Evolutionary conservation across 2,329 filamentous ascomycete genomes (phyloP).

Genomic region (Ceratocystis lukuohia): DNA sequence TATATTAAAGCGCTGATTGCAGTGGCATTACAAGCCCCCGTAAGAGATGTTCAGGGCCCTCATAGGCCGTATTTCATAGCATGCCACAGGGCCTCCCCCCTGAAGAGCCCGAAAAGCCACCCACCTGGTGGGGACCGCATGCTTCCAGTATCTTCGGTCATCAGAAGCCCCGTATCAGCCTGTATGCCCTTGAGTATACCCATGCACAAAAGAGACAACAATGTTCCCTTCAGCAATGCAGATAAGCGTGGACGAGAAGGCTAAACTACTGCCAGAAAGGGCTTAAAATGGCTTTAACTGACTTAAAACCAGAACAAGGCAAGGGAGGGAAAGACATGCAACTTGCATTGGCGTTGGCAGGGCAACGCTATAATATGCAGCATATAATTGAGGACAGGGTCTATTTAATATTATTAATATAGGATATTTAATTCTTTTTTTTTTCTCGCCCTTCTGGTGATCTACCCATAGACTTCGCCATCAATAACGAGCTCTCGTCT

Average conservation of each 20-base stretch:
- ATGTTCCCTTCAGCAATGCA: neutral
- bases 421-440: neutral
- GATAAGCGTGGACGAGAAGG: neutral
- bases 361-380: neutral
- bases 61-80: neutral
- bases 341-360: neutral
- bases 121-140: neutral
- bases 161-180: too few relatives aligned
- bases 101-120: neutral
- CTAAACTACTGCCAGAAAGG: neutral
- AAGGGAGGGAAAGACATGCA: neutral
- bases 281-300: neutral
- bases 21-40: neutral
- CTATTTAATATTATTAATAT: neutral
- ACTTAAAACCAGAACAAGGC: neutral
- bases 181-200: too few relatives aligned
- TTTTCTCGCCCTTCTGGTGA: neutral
- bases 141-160: neutral
- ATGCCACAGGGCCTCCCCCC: neutral
- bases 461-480: neutral
- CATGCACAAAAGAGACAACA: neutral
- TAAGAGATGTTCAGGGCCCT: too few relatives aligned
- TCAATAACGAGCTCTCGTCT: neutral
- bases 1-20: slow-evolving; percentile 1
- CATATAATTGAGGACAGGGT: too few relatives aligned